Evolutionary conservation across 2,329 filamentous ascomycete genomes (phyloP).

Genomic region (Penicillium sp.): DNA sequence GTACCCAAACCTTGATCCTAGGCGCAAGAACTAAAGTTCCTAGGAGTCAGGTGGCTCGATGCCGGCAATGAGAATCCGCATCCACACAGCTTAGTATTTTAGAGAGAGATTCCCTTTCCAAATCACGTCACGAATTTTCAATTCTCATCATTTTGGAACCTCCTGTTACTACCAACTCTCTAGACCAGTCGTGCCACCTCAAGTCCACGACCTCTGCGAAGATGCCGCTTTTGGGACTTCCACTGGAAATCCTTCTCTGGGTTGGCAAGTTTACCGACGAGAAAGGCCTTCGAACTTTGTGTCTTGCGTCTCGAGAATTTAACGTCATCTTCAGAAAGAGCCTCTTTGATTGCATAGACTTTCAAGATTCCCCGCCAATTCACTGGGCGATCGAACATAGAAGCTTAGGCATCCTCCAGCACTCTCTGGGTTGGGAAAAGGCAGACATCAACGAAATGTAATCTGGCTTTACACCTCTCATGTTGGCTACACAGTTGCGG

Average conservation of each 20-base stretch:
- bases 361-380: background rate
- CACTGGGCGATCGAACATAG: slow-evolving; percentile 1
- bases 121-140: no score
- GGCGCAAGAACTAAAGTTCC: no score
- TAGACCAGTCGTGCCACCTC: no score
- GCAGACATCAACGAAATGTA: background rate
- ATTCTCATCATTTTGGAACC: no score
- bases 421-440: background rate
- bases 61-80: no score
- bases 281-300: background rate
- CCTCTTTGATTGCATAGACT: background rate
- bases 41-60: no score
- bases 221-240: slow-evolving; percentile 1
- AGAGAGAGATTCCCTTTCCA: no score
- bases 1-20: no score
- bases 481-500: background rate
- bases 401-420: background rate
- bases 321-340: background rate
- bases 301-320: background rate
- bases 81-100: no score
- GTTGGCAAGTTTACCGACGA: background rate
- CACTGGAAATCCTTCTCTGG: background rate
- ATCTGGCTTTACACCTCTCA: background rate
- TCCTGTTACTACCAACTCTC: no score
- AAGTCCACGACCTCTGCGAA: background rate